Percentiles rank a stretch among this genome's conserved stretches.
Conservation (phyloP, 345 rosid genomes). For the Dipteronia sinensis region DNA sequence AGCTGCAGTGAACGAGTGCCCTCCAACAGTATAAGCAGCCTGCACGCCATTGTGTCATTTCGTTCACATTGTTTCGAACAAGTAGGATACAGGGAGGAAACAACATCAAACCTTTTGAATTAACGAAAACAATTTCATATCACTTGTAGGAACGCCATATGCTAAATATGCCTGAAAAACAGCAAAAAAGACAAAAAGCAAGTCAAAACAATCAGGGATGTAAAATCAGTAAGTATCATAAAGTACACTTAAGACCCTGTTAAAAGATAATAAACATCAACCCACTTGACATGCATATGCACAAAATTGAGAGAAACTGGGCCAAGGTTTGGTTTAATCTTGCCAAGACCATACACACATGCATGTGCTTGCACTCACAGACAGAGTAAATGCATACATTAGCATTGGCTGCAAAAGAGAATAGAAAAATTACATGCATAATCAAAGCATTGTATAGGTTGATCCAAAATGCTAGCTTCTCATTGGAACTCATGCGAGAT, state of each 20-base stretch:
- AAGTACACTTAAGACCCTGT: not conserved
- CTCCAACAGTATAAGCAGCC: conserved; percentile 70
- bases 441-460: conserved; percentile 70
- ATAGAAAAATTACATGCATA: conserved; percentile 59
- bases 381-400: not conserved
- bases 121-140: conserved; percentile 53
- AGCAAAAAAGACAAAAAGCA: not conserved
- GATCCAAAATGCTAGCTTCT: conserved; percentile 79
- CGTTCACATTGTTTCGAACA: conserved; percentile 16
- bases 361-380: not conserved
- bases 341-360: not conserved
- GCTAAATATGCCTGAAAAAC: conserved; percentile 62
- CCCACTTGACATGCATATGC: conserved; percentile 2
- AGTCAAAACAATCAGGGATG: not conserved
- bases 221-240: not conserved
- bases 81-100: conserved; percentile 4
- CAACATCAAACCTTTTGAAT: conserved; percentile 59
- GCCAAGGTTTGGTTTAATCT: conserved; percentile 3
- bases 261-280: conserved; percentile 3
- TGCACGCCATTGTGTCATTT: conserved; percentile 31
- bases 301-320: conserved; percentile 5
- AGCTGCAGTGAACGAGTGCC: conserved; percentile 54
- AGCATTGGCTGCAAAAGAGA: not conserved
- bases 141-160: conserved; percentile 65
- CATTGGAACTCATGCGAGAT: conserved; percentile 41